Base-by-base conservation (phyloP, 2,329 filamentous ascomycete genomes). In the Penicillium sp. region DNA sequence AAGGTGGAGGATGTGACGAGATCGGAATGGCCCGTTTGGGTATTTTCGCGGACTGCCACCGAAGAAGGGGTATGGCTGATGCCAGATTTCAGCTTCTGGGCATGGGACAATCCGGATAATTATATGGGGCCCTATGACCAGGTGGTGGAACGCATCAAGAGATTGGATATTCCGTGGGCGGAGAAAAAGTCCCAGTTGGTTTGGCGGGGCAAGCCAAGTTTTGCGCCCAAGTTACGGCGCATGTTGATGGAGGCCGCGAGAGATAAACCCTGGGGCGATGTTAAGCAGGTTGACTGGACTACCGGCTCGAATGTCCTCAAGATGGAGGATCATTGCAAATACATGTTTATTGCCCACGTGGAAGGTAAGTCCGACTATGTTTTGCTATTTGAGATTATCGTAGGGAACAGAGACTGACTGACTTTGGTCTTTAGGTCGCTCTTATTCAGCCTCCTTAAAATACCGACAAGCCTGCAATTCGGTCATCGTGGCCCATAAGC, bases 51-150 rank as follows among this genome's bases (percentile, higher is more conserved):
- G n/a, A 66, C 59, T 18, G 57, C 67, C 0, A 66, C 66, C 11
- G 71, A 75, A 44, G 63, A 70, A 36, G 66, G 72, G 1, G 67
- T 72, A 31, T 79, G 76, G 76, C 62, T 79, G 13, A 77, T 78
- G 56, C 76, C 77, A 0, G 76, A 79, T 54, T 78, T 78, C 60
- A 76, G 75, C 39, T 77, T 73, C 61, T 79, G 75, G 73, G 69
- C 71, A 4, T 78, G 74, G 75, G 73, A 75, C 10, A 68, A 70
- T 27, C 50, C 53, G 1, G 52, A 60, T 2, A 70, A 68, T 31
- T 57, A 59, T 11, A 66, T 72, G 28, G 69, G 68, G 0, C 67
- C 69, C 0, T 71, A 64, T 38, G 62, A 67, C 41, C 63, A 71
- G 40, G 68, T 72, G 5, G 68, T 70, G 6, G 59, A 66, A 16